Percentiles rank a stretch among this genome's conserved stretches.
Conservation (phyloP, 169 alveolate species). For the Plasmodium adleri region DNA sequence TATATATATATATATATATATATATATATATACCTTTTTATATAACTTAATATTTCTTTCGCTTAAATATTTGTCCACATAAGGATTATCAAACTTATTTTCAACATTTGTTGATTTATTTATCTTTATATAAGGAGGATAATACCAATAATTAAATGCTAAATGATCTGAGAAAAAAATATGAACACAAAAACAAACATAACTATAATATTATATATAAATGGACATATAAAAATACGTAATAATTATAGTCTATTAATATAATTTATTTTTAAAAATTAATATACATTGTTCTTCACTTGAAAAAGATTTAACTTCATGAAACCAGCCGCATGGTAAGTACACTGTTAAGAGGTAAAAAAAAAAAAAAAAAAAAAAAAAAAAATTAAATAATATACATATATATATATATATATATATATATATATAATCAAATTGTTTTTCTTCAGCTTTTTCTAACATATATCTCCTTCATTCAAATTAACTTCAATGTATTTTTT, state of each 20-base stretch:
- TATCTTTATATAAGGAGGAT: slow-evolving; percentile 72
- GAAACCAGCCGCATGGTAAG: slow-evolving; percentile 76
- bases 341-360: slow-evolving; percentile 41
- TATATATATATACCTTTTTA: slow-evolving; percentile 34
- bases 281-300: slow-evolving; percentile 32
- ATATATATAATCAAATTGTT: background rate
- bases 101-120: slow-evolving; percentile 36
- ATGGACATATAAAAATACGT: slow-evolving; percentile 10
- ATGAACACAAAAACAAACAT: slow-evolving; percentile 8
- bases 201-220: slow-evolving; percentile 4
- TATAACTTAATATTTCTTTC: slow-evolving; percentile 63
- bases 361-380: slow-evolving; percentile 1
- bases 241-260: slow-evolving; percentile 12
- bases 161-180: slow-evolving; percentile 55
- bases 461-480: slow-evolving; percentile 63
- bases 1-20: background rate
- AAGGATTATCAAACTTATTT: slow-evolving; percentile 48
- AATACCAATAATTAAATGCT: slow-evolving; percentile 77
- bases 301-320: slow-evolving; percentile 76
- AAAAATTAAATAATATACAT: background rate
- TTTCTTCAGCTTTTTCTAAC: slow-evolving; percentile 25
- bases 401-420: slow-evolving; percentile 6
- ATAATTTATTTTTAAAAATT: slow-evolving; percentile 8
- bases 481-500: slow-evolving; percentile 61
- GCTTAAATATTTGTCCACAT: slow-evolving; percentile 55